Evolutionary conservation across 495 filamentous ascomycete species (phyloP).

Genomic region (Penicillium canariense): DNA sequence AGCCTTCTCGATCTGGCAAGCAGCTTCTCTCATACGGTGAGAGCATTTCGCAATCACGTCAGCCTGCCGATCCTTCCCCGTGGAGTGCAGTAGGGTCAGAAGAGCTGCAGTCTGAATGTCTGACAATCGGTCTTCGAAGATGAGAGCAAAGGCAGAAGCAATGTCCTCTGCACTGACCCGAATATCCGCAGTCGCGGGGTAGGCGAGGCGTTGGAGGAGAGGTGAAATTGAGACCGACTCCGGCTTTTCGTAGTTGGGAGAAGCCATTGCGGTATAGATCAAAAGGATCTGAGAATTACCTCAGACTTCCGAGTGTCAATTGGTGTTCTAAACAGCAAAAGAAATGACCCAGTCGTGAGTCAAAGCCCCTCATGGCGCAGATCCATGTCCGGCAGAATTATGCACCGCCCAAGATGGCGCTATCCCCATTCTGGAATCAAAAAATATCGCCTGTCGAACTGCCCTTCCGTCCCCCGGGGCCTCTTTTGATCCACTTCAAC

Average conservation of each 20-base stretch:
- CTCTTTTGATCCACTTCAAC: slow-evolving; percentile 21
- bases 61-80: slow-evolving; percentile 69
- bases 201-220: slow-evolving; percentile 72
- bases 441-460: slow-evolving; percentile 29
- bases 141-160: slow-evolving; percentile 78
- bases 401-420: slow-evolving; percentile 14
- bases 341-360: slow-evolving; percentile 9
- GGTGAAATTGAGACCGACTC: slow-evolving; percentile 70
- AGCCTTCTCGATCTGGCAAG: slow-evolving; percentile 60
- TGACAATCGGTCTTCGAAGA: slow-evolving; percentile 82
- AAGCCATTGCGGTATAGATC: slow-evolving; percentile 15
- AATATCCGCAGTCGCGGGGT: slow-evolving; percentile 55
- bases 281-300: neutral
- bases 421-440: slow-evolving; percentile 18
- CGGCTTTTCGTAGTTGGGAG: slow-evolving; percentile 26
- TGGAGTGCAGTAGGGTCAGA: slow-evolving; percentile 85
- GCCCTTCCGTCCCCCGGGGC: slow-evolving; percentile 17
- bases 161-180: slow-evolving; percentile 75
- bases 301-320: neutral
- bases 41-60: slow-evolving; percentile 80
- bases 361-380: slow-evolving; percentile 17
- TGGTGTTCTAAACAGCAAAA: neutral
- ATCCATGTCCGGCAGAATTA: slow-evolving; percentile 18
- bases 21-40: slow-evolving; percentile 65
- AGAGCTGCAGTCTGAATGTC: slow-evolving; percentile 80